Conservation (phyloP, 768 basidiomycete species). For the Plicaturopsis crispa region DNA sequence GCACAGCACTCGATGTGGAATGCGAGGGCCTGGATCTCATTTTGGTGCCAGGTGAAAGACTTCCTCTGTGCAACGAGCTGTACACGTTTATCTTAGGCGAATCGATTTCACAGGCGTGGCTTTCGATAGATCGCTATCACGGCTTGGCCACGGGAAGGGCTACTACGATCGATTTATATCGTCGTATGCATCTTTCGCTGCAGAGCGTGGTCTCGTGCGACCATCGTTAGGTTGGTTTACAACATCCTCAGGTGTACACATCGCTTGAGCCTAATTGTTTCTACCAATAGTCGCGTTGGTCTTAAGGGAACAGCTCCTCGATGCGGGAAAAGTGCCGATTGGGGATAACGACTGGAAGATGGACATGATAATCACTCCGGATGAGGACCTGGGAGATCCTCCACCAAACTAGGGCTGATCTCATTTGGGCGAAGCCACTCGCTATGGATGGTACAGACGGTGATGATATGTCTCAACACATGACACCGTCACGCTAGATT, state of each 20-base stretch:
- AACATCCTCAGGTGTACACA: constrained; percentile 7
- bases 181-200: constrained; percentile 33
- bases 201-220: constrained; percentile 42
- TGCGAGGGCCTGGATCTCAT: constrained; percentile 51
- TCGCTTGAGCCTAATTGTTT: too few relatives aligned
- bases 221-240: constrained; percentile 6
- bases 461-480: too few relatives aligned
- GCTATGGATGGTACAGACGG: too few relatives aligned
- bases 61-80: too few relatives aligned
- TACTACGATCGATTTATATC: constrained; percentile 75
- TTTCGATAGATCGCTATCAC: constrained; percentile 60
- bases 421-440: too few relatives aligned
- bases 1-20: constrained; percentile 27
- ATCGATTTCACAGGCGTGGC: constrained; percentile 49
- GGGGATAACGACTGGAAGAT: constrained; percentile 55
- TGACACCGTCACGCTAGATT: too few relatives aligned
- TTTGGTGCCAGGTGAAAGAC: constrained; percentile 61
- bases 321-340: constrained; percentile 42
- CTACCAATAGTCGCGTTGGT: constrained; percentile 52
- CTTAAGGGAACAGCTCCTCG: constrained; percentile 55
- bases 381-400: constrained; percentile 21
- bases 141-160: constrained; percentile 78
- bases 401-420: too few relatives aligned
- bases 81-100: constrained; percentile 2
- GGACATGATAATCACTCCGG: constrained; percentile 50